Conservation (phyloP, 768 basidiomycete species). For the Serendipita vermifera region DNA sequence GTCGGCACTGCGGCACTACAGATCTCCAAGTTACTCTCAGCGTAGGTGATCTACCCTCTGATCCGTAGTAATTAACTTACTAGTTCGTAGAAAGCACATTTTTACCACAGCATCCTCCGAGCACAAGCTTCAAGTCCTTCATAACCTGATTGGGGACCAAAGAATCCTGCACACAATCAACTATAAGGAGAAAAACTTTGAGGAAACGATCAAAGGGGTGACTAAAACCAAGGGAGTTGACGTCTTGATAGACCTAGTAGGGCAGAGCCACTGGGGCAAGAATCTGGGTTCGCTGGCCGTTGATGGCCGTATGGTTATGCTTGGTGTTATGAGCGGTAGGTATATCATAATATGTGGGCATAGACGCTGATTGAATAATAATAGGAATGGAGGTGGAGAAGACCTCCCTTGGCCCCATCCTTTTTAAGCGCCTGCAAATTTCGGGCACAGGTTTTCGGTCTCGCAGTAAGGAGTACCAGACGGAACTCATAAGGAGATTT, state of each 20-base stretch:
- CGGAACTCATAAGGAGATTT: too few species aligned
- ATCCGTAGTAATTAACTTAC: constrained; percentile 7
- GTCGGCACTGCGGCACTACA: constrained; percentile 84
- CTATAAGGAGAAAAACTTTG: constrained; percentile 76
- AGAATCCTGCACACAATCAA: constrained; percentile 70
- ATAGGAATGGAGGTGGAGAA: constrained; percentile 42
- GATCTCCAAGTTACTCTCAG: constrained; percentile 60
- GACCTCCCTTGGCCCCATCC: constrained; percentile 48
- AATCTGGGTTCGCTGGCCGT: constrained; percentile 56
- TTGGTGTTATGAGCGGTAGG: constrained; percentile 54
- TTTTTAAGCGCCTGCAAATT: constrained; percentile 75
- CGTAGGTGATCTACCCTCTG: constrained; percentile 40
- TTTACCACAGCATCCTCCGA: constrained; percentile 76
- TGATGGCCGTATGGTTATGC: constrained; percentile 63
- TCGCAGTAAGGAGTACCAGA: constrained; percentile 62
- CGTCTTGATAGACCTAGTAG: constrained; percentile 77
- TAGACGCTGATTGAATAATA: background rate
- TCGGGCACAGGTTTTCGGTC: constrained; percentile 79
- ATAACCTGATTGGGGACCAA: too few species aligned
- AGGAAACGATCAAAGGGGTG: constrained; percentile 51
- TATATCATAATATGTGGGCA: background rate
- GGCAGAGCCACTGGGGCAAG: constrained; percentile 56
- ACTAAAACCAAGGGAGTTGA: constrained; percentile 64
- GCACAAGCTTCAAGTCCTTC: too few species aligned
- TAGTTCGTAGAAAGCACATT: constrained; percentile 41